These are phyloP conservation scores for Santalum album DNA, from an alignment of 164 flowering plant species.

Conservation along the genomic window DNA sequence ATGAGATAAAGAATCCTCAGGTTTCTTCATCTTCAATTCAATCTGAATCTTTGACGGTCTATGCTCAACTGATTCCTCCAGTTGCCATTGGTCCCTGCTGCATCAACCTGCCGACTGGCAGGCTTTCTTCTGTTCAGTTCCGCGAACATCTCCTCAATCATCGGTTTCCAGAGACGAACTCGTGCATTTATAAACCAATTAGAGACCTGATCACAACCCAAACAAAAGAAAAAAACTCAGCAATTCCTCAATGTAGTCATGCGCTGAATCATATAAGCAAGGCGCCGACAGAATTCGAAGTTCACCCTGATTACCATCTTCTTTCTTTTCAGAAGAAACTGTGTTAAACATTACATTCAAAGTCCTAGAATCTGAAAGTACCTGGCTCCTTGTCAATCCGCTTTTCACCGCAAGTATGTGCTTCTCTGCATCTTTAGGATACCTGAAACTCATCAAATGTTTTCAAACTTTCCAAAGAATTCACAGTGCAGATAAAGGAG, in stretches of 20 bases:
- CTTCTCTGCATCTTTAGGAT: slow-evolving; percentile 96
- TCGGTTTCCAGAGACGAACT: slow-evolving; percentile 82
- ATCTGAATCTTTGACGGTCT: slow-evolving; percentile 11
- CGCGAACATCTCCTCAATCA: slow-evolving; percentile 80
- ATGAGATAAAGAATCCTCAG: no score
- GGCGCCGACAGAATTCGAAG: no score
- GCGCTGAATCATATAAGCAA: no score
- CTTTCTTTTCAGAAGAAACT: no score
- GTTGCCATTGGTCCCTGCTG: slow-evolving; percentile 12
- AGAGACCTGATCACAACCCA: slow-evolving; percentile 44
- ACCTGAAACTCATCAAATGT: slow-evolving; percentile 41
- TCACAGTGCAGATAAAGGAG: no score
- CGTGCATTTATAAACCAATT: slow-evolving; percentile 87
- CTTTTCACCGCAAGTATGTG: slow-evolving; percentile 82
- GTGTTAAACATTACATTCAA: no score
- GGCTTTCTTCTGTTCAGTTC: slow-evolving; percentile 40
- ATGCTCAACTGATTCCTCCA: slow-evolving; percentile 13
- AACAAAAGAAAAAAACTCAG: not conserved
- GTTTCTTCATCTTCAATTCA: not conserved
- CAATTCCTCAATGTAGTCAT: no score
- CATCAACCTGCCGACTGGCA: slow-evolving; percentile 13
- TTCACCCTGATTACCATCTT: no score
- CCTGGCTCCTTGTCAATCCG: slow-evolving; percentile 97
- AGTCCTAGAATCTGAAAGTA: no score
- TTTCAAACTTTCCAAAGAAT: not conserved